Conservation (phyloP, 225 moss, liverwort and hornwort genomes). For the Takakia lepidozioides region DNA sequence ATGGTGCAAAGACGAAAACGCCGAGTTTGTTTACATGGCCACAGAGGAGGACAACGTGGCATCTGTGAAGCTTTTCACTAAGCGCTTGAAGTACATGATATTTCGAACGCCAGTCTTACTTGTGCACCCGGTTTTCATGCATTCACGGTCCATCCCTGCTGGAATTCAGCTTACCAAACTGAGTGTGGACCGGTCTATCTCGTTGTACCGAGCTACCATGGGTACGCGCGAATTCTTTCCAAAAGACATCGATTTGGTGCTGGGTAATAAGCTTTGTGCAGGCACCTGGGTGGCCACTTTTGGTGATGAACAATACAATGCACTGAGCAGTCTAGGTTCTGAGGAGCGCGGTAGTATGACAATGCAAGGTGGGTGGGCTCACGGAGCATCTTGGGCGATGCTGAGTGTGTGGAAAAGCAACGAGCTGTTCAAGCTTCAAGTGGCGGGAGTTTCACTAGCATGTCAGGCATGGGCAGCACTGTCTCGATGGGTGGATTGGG, state of each 20-base stretch:
- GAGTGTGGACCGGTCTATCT: conserved; percentile 44
- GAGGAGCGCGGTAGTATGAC: conserved; percentile 16
- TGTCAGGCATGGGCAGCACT: conserved; percentile 53
- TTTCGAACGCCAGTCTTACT: conserved; percentile 74
- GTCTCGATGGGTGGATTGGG: conserved; percentile 65
- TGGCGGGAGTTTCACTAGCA: conserved; percentile 61
- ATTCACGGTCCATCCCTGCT: conserved; percentile 47
- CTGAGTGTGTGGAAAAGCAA: conserved; percentile 94
- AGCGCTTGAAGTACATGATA: conserved; percentile 45
- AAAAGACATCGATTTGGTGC: conserved; percentile 71
- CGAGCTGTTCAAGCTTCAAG: conserved; percentile 76
- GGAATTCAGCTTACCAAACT: conserved; percentile 55
- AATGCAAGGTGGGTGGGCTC: conserved; percentile 13
- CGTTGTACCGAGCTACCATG: conserved; percentile 59
- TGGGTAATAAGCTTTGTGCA: conserved; percentile 73
- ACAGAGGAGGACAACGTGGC: conserved; percentile 79
- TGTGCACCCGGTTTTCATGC: conserved; percentile 76
- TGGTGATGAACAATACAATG: conserved; percentile 18
- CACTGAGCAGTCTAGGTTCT: conserved; percentile 32
- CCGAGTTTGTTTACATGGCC: conserved; percentile 76
- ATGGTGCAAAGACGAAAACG: conserved; percentile 71
- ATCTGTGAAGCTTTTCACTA: conserved; percentile 70
- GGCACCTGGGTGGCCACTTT: conserved; percentile 89
- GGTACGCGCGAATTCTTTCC: conserved; percentile 90
- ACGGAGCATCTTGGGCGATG: conserved; percentile 70